A percentile compares a stretch with the other conserved stretches of the same genome.
Conservation (phyloP, 1,284 basidiomycete species). For the Tilletia walkeri region DNA sequence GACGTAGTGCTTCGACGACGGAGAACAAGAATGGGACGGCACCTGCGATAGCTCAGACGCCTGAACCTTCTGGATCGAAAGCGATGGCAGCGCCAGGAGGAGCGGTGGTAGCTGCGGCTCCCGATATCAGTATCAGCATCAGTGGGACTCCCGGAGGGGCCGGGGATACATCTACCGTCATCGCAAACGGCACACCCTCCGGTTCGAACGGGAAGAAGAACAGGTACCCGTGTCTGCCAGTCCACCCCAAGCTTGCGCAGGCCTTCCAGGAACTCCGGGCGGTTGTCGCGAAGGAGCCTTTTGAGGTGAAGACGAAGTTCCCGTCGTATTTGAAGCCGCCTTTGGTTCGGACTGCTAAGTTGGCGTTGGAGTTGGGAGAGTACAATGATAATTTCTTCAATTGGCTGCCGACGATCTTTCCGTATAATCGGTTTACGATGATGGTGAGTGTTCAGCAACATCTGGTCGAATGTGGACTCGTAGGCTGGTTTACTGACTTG, state of each 20-base stretch:
- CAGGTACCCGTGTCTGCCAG: constrained; percentile 54
- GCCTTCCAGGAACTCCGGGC: constrained; percentile 67
- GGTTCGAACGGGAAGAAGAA: constrained; percentile 33
- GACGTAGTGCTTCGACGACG: neutral
- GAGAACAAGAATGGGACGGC: neutral
- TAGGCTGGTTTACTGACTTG: neutral
- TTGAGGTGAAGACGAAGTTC: constrained; percentile 73
- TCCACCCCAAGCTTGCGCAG: constrained; percentile 67
- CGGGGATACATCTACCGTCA: neutral
- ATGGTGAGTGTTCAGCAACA: constrained; percentile 27
- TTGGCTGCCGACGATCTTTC: constrained; percentile 79
- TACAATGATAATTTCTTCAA: constrained; percentile 90
- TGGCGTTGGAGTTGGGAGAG: constrained; percentile 77
- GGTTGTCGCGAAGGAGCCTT: constrained; percentile 59
- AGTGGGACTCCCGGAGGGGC: neutral
- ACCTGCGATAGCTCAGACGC: neutral
- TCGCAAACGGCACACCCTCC: neutral
- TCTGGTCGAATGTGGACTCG: too few species aligned
- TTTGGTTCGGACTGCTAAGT: constrained; percentile 69
- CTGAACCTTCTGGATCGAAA: neutral
- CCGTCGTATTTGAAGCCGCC: constrained; percentile 74
- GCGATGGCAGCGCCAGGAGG: constrained; percentile 32
- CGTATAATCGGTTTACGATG: constrained; percentile 78
- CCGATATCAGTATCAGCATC: neutral
- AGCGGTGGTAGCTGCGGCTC: neutral